Evolutionary conservation across 73 alveolate species (phyloP).

Genomic region (Tetrahymena borealis): DNA sequence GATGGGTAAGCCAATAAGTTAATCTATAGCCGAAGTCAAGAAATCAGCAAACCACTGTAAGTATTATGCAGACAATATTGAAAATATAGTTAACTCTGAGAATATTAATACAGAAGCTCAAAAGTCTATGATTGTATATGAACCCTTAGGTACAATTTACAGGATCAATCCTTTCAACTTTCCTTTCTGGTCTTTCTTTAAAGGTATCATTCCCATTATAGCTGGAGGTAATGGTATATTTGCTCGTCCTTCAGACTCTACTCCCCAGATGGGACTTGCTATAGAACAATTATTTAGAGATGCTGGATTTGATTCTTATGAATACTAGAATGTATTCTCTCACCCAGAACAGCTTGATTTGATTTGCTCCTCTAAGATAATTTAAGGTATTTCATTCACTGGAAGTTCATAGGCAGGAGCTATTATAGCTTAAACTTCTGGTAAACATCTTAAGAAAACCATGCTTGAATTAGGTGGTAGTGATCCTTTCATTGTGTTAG

Average conservation of each 20-base stretch:
- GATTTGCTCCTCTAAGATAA: constrained; percentile 38
- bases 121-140: constrained; percentile 35
- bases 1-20: constrained; percentile 71
- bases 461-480: constrained; percentile 77
- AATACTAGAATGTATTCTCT: constrained; percentile 45
- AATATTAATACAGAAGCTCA: constrained; percentile 42
- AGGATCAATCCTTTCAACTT: constrained; percentile 68
- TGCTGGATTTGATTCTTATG: constrained; percentile 50
- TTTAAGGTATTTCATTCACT: constrained; percentile 60
- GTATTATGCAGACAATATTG: constrained; percentile 42
- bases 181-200: constrained; percentile 72
- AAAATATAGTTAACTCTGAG: constrained; percentile 9
- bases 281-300: constrained; percentile 47
- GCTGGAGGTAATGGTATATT: constrained; percentile 63
- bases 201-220: constrained; percentile 49
- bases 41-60: constrained; percentile 43
- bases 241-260: constrained; percentile 51
- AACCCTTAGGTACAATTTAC: constrained; percentile 63
- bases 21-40: constrained; percentile 53
- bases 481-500: constrained; percentile 75
- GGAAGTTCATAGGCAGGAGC: constrained; percentile 72
- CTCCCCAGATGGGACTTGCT: constrained; percentile 43
- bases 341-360: constrained; percentile 44
- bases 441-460: constrained; percentile 51
- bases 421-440: constrained; percentile 54